Percentiles rank a stretch among this genome's conserved stretches.
Conservation (phyloP, 345 rosid genomes). For the Moringa oleifera region DNA sequence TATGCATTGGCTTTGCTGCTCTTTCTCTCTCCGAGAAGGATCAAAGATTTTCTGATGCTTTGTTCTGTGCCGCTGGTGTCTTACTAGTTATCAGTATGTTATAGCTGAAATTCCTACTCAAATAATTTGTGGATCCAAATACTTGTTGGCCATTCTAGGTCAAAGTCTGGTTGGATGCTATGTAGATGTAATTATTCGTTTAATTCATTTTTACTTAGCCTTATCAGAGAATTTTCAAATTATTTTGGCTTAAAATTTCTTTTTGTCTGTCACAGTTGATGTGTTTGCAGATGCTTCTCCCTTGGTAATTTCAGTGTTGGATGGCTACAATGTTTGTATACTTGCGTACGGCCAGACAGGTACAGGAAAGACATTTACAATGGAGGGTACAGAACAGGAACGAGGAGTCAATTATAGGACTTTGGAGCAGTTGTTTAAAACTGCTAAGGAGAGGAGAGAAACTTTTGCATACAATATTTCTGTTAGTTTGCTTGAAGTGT, state of each 20-base stretch:
- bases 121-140: too few species aligned
- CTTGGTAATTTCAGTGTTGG: slow-evolving; percentile 40
- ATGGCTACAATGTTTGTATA: slow-evolving; percentile 52
- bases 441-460: slow-evolving; percentile 33
- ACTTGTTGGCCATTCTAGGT: too few species aligned
- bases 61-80: too few species aligned
- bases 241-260: background rate
- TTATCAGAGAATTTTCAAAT: too few species aligned
- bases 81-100: too few species aligned
- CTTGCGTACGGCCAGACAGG: slow-evolving; percentile 58
- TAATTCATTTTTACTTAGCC: too few species aligned
- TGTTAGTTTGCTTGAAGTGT: slow-evolving; percentile 51
- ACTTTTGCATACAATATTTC: slow-evolving; percentile 27
- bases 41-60: too few species aligned
- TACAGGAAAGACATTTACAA: slow-evolving; percentile 51
- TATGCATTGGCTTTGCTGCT: too few species aligned
- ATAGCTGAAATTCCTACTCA: too few species aligned
- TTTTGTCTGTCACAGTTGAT: slow-evolving; percentile 29
- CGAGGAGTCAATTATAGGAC: slow-evolving; percentile 52
- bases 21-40: too few species aligned
- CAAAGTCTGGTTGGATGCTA: too few species aligned
- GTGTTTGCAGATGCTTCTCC: slow-evolving; percentile 42
- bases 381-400: slow-evolving; percentile 44
- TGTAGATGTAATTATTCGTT: too few species aligned
- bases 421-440: slow-evolving; percentile 36